Conservation (phyloP, 495 filamentous ascomycete species). For the Thermothielavioides terrestris region DNA sequence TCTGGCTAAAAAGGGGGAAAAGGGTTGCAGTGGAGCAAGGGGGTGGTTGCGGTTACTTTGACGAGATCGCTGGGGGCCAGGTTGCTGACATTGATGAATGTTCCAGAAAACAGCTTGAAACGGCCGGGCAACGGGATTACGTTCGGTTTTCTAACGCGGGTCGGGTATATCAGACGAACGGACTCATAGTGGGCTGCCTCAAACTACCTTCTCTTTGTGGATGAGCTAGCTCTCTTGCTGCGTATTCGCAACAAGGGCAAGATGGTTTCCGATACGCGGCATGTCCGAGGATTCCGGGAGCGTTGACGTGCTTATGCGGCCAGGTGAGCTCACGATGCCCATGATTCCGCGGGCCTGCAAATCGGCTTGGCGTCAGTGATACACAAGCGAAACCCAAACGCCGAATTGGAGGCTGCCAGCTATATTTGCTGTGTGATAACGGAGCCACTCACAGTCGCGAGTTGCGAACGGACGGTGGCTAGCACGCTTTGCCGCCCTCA, state of each 20-base stretch:
- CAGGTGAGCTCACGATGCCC: neutral
- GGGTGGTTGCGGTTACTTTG: constrained; percentile 3
- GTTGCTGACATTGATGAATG: neutral
- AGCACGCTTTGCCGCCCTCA: constrained; percentile 9
- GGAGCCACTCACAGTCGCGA: neutral
- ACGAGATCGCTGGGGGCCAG: neutral
- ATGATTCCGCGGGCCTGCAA: neutral
- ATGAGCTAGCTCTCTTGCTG: too few species aligned
- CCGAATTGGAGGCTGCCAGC: too few species aligned
- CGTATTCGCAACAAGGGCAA: too few species aligned
- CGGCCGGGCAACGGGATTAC: constrained; percentile 21
- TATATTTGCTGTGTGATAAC: too few species aligned
- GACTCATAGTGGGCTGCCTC: too few species aligned
- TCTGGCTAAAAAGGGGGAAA: neutral
- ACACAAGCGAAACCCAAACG: neutral
- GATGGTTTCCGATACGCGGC: too few species aligned
- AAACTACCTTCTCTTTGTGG: too few species aligned
- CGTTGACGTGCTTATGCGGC: neutral
- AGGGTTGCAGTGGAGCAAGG: neutral
- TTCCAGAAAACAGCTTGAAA: constrained; percentile 31
- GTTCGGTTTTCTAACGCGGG: constrained; percentile 5
- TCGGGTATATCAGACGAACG: neutral
- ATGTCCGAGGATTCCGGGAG: neutral
- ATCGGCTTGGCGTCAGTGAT: neutral
- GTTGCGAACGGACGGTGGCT: neutral